phyloP scores from a whole-genome alignment of 768 basidiomycete species.

The Cystobasidium tubakii region DNA sequence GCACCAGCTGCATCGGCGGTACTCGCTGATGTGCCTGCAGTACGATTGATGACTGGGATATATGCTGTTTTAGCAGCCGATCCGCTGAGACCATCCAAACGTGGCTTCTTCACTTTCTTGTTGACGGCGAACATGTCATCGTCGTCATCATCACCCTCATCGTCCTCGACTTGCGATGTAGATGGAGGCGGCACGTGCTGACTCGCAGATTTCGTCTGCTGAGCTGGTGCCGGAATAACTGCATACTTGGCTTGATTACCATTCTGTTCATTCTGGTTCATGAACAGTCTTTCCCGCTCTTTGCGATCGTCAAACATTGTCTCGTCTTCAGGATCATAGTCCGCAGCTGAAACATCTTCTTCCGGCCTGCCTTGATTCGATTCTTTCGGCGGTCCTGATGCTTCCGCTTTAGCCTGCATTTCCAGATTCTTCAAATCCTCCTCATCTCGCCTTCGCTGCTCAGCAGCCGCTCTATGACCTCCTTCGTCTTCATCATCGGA shows the following conservation, averaged over 20 bases:
- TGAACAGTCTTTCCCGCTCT: slow-evolving; percentile 52
- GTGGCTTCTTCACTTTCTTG: slow-evolving; percentile 60
- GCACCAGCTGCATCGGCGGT: slow-evolving; percentile 63
- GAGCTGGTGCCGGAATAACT: slow-evolving; percentile 41
- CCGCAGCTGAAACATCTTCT: slow-evolving; percentile 80
- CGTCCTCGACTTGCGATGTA: slow-evolving; percentile 35
- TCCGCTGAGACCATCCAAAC: slow-evolving; percentile 2
- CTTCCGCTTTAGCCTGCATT: background rate
- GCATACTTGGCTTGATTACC: slow-evolving; percentile 41
- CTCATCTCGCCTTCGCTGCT: slow-evolving; percentile 1
- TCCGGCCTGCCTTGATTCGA: slow-evolving; percentile 54
- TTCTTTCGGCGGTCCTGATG: background rate
- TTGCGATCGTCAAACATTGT: slow-evolving; percentile 71
- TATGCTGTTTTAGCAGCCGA: background rate
- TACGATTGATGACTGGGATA: slow-evolving; percentile 39
- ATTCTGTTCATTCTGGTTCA: slow-evolving; percentile 39
- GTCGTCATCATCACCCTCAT: slow-evolving; percentile 52
- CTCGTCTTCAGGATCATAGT: slow-evolving; percentile 82
- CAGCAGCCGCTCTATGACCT: slow-evolving; percentile 57
- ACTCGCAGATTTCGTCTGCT: background rate
- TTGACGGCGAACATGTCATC: slow-evolving; percentile 84
- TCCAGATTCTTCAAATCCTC: slow-evolving; percentile 2
- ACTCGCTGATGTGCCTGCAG: slow-evolving; percentile 62
- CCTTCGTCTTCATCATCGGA: slow-evolving; percentile 78
- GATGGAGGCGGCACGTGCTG: background rate